Evolutionary conservation across 495 filamentous ascomycete species (phyloP), one percentile per base, ranked within the genome.

Genomic region (Podospora conica): DNA sequence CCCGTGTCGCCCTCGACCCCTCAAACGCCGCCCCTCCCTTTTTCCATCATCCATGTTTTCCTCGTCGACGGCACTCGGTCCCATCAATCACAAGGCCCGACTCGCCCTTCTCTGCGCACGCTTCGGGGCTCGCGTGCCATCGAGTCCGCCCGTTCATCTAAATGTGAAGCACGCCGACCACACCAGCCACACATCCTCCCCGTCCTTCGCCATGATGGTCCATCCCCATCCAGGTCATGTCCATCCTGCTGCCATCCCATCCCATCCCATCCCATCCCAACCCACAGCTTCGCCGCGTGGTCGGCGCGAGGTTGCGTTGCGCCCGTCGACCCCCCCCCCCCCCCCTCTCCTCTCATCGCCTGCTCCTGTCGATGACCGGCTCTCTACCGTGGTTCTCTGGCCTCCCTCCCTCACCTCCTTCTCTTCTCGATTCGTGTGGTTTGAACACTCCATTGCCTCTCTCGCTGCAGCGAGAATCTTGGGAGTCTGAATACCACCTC

Each of bases 121-220:
- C 58, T 64, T 58, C 63, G 63, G 40, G 63, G 63, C 63, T 64
- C 55, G 54, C 63, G 63, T 64, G 63, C 48, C 31, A 64, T 64
- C 54, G 55, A 54, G 53, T 53, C 63, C 63, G 63, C 23, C 55
- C 53, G 21, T 64, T 64, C 63, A 64, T 64, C 63, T 64, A 64
- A 64, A 64, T 53, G 33, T 56, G 63, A 64, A 64, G 63, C 63
- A 64, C n/a, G 33, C 20, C 58, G 29, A 60, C 58, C 58, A 40
- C 59, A 61, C 61, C 61, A 63, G 61, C 61, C 61, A 63, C 61
- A 63, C 9, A n/a, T n/a, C n/a, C n/a, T n/a, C n/a, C n/a, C n/a
- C n/a, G n/a, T n/a, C n/a, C n/a, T n/a, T n/a, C n/a, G n/a, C n/a
- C n/a, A n/a, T n/a, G n/a, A n/a, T n/a, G n/a, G n/a, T n/a, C n/a